Conservation (phyloP, 441 rosid genomes). For the Cnidoscolus chayamansa region DNA sequence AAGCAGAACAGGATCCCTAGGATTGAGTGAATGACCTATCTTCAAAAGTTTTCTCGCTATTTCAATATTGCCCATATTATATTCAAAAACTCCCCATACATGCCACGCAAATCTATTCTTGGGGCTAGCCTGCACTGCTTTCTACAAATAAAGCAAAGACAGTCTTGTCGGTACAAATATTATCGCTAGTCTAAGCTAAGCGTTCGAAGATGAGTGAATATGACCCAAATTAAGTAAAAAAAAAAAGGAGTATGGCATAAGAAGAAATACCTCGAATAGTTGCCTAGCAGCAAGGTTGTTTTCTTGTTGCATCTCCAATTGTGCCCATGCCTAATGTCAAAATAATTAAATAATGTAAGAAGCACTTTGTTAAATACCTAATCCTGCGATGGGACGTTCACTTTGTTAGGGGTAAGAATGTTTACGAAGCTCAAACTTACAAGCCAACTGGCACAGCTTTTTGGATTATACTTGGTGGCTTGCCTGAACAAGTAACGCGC, state of each 20-base stretch:
- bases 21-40: conserved; percentile 86
- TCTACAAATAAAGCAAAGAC: conserved; percentile 36
- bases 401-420: conserved; percentile 3
- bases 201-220: not conserved
- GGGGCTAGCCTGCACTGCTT: conserved; percentile 92
- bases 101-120: conserved; percentile 97
- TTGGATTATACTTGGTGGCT: conserved; percentile 80
- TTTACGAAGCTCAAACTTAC: conserved; percentile 50
- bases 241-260: conserved; percentile 6
- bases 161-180: not conserved
- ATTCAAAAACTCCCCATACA: conserved; percentile 91
- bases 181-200: not conserved
- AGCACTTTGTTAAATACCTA: conserved; percentile 9
- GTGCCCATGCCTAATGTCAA: conserved; percentile 83
- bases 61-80: conserved; percentile 60
- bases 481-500: conserved; percentile 76
- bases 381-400: not conserved
- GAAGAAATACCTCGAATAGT: conserved; percentile 69
- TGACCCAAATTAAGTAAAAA: not conserved
- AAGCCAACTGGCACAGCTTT: conserved; percentile 97
- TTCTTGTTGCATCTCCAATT: conserved; percentile 82
- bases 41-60: conserved; percentile 77
- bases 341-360: conserved; percentile 20
- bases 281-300: conserved; percentile 64
- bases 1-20: conserved; percentile 89